Conservation (phyloP, 2,329 filamentous ascomycete species). For the Cyclaneusma minus region DNA sequence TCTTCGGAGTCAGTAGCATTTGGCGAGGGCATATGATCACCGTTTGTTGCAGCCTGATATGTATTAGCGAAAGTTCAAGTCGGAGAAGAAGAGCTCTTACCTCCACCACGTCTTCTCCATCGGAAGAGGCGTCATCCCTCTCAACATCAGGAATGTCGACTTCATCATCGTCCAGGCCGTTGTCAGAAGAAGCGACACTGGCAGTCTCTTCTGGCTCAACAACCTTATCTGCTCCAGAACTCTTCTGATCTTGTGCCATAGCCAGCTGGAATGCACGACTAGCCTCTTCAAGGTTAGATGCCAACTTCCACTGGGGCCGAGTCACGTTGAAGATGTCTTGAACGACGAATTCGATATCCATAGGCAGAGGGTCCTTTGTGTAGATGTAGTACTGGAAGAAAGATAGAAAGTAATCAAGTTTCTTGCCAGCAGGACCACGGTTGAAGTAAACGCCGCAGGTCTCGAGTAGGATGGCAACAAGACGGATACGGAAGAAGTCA, state of each 20-base stretch:
- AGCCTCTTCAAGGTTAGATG: slow-evolving; percentile 68
- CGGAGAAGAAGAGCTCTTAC: slow-evolving; percentile 3
- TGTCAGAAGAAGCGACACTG: slow-evolving; percentile 59
- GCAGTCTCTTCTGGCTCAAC: slow-evolving; percentile 58
- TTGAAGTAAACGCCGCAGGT: slow-evolving; percentile 96
- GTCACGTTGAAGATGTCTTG: slow-evolving; percentile 80
- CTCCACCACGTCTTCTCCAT: slow-evolving; percentile 35
- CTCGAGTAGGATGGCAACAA: slow-evolving; percentile 80
- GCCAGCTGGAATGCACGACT: slow-evolving; percentile 70
- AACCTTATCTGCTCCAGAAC: slow-evolving; percentile 52
- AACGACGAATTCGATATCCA: slow-evolving; percentile 95
- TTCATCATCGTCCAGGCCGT: slow-evolving; percentile 52
- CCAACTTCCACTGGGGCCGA: slow-evolving; percentile 84
- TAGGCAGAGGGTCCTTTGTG: slow-evolving; percentile 76
- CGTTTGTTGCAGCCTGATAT: slow-evolving; percentile 24
- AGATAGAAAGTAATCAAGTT: slow-evolving; percentile 90
- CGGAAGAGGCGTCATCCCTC: slow-evolving; percentile 23
- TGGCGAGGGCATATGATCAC: slow-evolving; percentile 32
- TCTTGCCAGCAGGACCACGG: slow-evolving; percentile 85
- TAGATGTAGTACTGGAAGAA: slow-evolving; percentile 97
- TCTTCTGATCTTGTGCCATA: slow-evolving; percentile 81
- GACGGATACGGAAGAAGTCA: slow-evolving; percentile 88
- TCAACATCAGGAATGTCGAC: slow-evolving; percentile 36
- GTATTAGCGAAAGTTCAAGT: slow-evolving; percentile 5
- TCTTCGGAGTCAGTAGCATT: slow-evolving; percentile 51